phyloP scores from a whole-genome alignment of 2,329 filamentous ascomycete species.

The Phaeosphaeria sp. region DNA sequence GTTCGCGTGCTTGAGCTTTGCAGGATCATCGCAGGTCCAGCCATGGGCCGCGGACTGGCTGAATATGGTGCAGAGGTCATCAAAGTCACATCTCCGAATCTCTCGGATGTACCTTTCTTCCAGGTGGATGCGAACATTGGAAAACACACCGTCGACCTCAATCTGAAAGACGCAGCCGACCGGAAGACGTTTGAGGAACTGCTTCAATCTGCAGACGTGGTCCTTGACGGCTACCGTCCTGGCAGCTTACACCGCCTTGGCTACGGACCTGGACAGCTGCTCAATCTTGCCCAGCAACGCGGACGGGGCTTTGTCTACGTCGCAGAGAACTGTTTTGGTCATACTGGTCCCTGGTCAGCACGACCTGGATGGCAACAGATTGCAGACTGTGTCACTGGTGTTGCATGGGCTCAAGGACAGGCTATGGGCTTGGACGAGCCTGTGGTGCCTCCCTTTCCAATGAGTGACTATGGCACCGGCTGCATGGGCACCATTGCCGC shows the following conservation, averaged over 20 bases:
- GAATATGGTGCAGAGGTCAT: conserved; percentile 78
- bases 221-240: conserved; percentile 74
- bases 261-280: conserved; percentile 65
- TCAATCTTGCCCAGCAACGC: conserved; percentile 60
- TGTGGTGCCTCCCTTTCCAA: conserved; percentile 68
- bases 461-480: conserved; percentile 71
- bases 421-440: conserved; percentile 69
- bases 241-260: conserved; percentile 69
- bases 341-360: conserved; percentile 66
- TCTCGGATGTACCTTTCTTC: conserved; percentile 76
- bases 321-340: conserved; percentile 75
- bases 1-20: conserved; percentile 78
- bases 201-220: conserved; percentile 67
- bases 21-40: conserved; percentile 78
- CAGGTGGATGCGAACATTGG: conserved; percentile 76
- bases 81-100: conserved; percentile 70
- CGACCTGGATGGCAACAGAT: conserved; percentile 77
- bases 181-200: conserved; percentile 65
- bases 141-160: conserved; percentile 70
- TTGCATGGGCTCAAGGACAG: conserved; percentile 68
- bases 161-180: conserved; percentile 65
- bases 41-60: conserved; percentile 73
- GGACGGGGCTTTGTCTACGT: conserved; percentile 72
- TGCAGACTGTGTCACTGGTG: conserved; percentile 68
- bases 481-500: conserved; percentile 75